Evolutionary conservation across 2,329 filamentous ascomycete genomes (phyloP).

Genomic region (Cytospora paraplurivora): DNA sequence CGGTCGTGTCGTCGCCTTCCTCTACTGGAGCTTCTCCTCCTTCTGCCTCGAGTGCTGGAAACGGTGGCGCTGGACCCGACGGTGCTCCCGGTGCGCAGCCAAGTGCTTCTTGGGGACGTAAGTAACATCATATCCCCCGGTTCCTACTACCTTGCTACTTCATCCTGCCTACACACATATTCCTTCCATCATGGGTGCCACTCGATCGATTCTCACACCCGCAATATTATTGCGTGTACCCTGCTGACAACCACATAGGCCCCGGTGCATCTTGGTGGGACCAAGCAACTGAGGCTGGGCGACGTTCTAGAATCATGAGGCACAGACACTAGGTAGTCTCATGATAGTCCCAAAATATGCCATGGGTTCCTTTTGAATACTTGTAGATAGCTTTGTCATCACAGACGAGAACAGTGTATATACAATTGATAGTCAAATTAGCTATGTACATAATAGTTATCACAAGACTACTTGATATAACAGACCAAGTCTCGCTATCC

Average conservation of each 20-base stretch:
- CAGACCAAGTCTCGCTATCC: not conserved
- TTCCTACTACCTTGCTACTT: not conserved
- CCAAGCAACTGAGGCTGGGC: not conserved
- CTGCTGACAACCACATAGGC: not conserved
- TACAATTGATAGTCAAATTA: not conserved
- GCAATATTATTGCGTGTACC: not conserved
- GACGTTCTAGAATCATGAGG: slow-evolving; percentile 7
- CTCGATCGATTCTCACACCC: too few species aligned
- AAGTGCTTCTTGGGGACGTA: slow-evolving; percentile 9
- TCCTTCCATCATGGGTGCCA: not conserved
- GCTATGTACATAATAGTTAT: not conserved
- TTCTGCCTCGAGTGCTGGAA: not conserved
- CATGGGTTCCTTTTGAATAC: not conserved
- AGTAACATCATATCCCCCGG: not conserved
- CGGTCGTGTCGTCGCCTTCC: not conserved
- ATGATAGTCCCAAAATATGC: not conserved
- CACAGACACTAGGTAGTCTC: not conserved
- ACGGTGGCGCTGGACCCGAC: not conserved
- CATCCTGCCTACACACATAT: too few species aligned
- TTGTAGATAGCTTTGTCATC: too few species aligned
- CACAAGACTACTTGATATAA: too few species aligned
- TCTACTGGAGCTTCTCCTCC: not conserved
- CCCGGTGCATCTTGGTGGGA: not conserved
- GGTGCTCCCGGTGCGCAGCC: not conserved
- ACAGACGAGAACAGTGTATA: not conserved